These are phyloP conservation scores for Aspergillus unguis DNA, from an alignment of 2,329 filamentous ascomycete species.

Conservation along the genomic window DNA sequence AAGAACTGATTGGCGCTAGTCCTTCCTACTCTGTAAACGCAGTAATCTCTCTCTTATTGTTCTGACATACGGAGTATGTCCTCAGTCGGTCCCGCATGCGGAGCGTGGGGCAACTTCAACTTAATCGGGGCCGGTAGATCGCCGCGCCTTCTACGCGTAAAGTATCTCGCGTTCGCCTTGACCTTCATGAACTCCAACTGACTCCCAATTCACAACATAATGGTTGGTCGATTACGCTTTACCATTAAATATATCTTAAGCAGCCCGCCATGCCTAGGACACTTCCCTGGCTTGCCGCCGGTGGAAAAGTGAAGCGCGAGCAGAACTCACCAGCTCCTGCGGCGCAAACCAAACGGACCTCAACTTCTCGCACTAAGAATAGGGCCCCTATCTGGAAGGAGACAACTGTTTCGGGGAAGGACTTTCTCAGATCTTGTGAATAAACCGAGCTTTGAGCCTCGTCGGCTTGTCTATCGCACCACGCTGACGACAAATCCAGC, in stretches of 20 bases:
- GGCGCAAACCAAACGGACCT: conserved; percentile 5
- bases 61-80: not conserved
- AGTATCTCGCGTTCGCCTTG: conserved; percentile 7
- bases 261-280: conserved; percentile 21
- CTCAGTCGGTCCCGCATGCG: conserved; percentile 1
- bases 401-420: not conserved
- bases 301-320: not conserved
- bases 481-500: conserved; percentile 22
- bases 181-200: no score
- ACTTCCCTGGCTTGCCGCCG: conserved; percentile 22
- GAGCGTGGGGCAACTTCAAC: conserved; percentile 13
- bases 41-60: not conserved
- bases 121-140: not conserved
- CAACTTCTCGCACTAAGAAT: conserved; percentile 2
- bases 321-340: not conserved
- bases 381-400: not conserved
- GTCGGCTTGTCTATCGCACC: conserved; percentile 21
- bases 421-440: conserved; percentile 12
- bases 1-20: not conserved
- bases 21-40: not conserved
- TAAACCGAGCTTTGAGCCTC: conserved; percentile 36
- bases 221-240: not conserved
- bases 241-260: not conserved
- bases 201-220: not conserved
- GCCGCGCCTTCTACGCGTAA: conserved; percentile 10